These are phyloP conservation scores for Dalbergia cultrata DNA, from an alignment of 306 rosid genomes.

Conservation along the genomic window DNA sequence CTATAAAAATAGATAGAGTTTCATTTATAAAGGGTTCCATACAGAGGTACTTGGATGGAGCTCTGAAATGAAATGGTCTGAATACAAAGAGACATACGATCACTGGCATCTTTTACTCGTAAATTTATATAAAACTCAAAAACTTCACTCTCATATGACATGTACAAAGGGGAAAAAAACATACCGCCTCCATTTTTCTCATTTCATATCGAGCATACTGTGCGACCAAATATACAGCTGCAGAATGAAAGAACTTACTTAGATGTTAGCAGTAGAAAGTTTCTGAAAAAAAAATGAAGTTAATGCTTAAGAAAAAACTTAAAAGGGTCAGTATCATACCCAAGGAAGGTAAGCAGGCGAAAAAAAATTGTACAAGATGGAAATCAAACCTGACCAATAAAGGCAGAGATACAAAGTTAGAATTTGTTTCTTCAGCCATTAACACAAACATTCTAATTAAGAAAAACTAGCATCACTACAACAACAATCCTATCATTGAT, in stretches of 20 bases:
- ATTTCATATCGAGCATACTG: slow-evolving; percentile 86
- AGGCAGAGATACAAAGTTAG: slow-evolving; percentile 48
- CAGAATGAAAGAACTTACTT: slow-evolving; percentile 36
- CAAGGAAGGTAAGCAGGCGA: slow-evolving; percentile 88
- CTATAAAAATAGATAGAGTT: neutral
- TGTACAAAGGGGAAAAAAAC: slow-evolving; percentile 26
- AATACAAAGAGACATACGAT: slow-evolving; percentile 22
- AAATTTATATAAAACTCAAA: neutral
- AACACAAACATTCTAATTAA: slow-evolving; percentile 1
- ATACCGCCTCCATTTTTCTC: slow-evolving; percentile 81
- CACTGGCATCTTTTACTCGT: neutral
- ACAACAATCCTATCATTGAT: neutral
- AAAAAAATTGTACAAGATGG: slow-evolving; percentile 86
- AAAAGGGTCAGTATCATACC: slow-evolving; percentile 56
- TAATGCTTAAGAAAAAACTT: slow-evolving; percentile 18
- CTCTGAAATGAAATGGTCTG: neutral
- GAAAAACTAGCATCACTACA: slow-evolving; percentile 12
- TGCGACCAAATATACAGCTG: slow-evolving; percentile 97
- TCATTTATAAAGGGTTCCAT: neutral
- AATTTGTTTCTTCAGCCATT: slow-evolving; percentile 1
- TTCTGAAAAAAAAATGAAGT: neutral
- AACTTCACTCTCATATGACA: slow-evolving; percentile 9
- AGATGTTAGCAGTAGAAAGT: slow-evolving; percentile 29
- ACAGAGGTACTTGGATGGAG: slow-evolving; percentile 13
- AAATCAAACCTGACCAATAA: slow-evolving; percentile 80